Evolutionary conservation across 768 basidiomycete species (phyloP).

Genomic region (Lentinula sp.): DNA sequence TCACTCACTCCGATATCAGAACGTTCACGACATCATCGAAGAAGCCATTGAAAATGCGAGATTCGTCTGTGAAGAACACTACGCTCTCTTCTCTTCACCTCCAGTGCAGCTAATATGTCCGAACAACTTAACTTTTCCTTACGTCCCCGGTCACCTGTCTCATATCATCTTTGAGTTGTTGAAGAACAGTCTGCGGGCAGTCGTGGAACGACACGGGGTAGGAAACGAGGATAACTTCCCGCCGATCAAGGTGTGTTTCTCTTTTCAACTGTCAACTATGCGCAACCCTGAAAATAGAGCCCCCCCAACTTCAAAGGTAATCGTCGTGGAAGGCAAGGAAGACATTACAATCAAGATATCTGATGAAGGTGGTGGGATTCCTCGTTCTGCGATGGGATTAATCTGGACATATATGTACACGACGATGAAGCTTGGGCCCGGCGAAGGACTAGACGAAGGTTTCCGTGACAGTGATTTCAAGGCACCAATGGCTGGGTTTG

Average conservation of each 20-base stretch:
- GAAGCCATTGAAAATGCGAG: slow-evolving; percentile 97
- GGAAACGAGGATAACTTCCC: slow-evolving; percentile 68
- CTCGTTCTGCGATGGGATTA: slow-evolving; percentile 73
- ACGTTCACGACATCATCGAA: slow-evolving; percentile 95
- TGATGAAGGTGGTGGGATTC: slow-evolving; percentile 95
- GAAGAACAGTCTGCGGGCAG: slow-evolving; percentile 95
- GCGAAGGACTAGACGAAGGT: slow-evolving; percentile 66
- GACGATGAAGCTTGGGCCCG: slow-evolving; percentile 65
- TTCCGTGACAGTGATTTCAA: slow-evolving; percentile 87
- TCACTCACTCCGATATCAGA: slow-evolving; percentile 33
- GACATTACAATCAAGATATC: slow-evolving; percentile 99
- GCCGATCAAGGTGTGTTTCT: slow-evolving; percentile 58
- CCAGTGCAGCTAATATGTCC: slow-evolving; percentile 97
- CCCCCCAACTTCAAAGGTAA: slow-evolving; percentile 32
- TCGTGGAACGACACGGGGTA: slow-evolving; percentile 87
- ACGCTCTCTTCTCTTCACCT: slow-evolving; percentile 89
- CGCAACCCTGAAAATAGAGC: not conserved
- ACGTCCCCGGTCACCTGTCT: slow-evolving; percentile 93
- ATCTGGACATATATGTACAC: slow-evolving; percentile 99
- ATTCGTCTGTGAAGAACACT: slow-evolving; percentile 9
- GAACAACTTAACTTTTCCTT: slow-evolving; percentile 77
- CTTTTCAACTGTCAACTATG: not conserved
- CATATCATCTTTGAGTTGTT: slow-evolving; percentile 97
- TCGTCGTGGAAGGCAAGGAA: slow-evolving; percentile 95
- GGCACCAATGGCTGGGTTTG: slow-evolving; percentile 97